phyloP scores from a whole-genome alignment of 805 yeast species.

The Blastobotrys parvus region DNA sequence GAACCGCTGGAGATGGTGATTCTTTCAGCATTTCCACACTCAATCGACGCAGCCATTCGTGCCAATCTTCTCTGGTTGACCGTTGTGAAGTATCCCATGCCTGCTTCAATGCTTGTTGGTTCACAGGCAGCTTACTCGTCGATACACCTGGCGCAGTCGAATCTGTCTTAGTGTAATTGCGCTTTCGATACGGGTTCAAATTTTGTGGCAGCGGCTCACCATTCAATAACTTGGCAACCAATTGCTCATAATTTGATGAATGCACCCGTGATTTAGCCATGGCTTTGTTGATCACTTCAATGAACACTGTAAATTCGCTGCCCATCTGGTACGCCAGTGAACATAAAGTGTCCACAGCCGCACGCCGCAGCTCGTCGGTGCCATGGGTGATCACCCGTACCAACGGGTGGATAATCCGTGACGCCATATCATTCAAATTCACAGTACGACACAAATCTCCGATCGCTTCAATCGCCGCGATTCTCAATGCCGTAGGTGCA shows the following conservation, averaged over 20 bases:
- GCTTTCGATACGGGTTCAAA: conserved; percentile 39
- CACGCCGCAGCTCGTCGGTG: conserved; percentile 52
- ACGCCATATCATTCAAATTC: conserved; percentile 75
- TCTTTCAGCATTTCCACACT: conserved; percentile 81
- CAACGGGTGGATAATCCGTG: conserved; percentile 82
- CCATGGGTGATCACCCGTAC: conserved; percentile 50
- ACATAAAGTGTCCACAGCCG: conserved; percentile 66
- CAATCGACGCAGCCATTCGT: conserved; percentile 87
- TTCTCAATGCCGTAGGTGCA: conserved; percentile 49
- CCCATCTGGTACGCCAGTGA: conserved; percentile 77
- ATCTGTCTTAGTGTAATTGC: conserved; percentile 41
- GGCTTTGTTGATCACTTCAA: conserved; percentile 65
- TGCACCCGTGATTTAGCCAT: conserved; percentile 56
- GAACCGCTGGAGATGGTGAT: conserved; percentile 86
- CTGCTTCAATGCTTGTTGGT: conserved; percentile 54
- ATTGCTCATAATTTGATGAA: conserved; percentile 67
- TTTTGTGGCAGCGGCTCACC: conserved; percentile 83
- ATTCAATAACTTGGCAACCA: conserved; percentile 67
- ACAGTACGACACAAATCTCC: conserved; percentile 73
- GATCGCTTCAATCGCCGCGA: conserved; percentile 70
- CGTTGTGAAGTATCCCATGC: conserved; percentile 92
- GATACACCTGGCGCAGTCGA: conserved; percentile 61
- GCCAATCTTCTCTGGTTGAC: conserved; percentile 93
- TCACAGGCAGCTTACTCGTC: conserved; percentile 64
- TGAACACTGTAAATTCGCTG: conserved; percentile 72